Evolutionary conservation across 148 eudicot species (phyloP), one percentile per base, ranked within the genome.

Genomic region (Pharnaceum exiguum): DNA sequence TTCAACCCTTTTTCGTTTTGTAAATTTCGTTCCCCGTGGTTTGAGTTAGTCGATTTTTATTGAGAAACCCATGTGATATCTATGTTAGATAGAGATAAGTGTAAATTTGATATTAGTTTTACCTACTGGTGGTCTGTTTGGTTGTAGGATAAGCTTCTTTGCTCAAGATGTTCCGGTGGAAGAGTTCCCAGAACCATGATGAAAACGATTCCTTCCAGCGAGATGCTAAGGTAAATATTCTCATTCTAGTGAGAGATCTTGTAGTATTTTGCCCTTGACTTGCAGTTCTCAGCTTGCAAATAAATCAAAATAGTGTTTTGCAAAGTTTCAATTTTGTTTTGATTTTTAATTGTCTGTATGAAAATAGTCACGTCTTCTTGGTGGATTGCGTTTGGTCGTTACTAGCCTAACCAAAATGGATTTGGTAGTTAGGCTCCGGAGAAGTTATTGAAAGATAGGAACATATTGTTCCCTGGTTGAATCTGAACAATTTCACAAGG

Each of bases 141-240:
- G 2, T 21, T 10, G 15, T 13, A 55, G 63, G 51, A 39, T 55
- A 26, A 42, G 8, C 5, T 35, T 37, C 5, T 33, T 38, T 13
- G 36, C 15, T 30, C 25, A 27, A 46, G 67, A 71, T 85, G 86
- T 88, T 88, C 48, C 60, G 74, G 57, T 72, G 82, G 71, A 82
- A 64, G 73, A 45, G 43, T 19, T 23, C 77, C 49, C 72, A 81
- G 19, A 71, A 66, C 50, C 62, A 70, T 59, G 66, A 57, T 21
- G 83, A 72, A 55, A 68, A 42, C 39, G 77, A 79, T 54, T 28
- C 77, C 35, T 43, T 40, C 18, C 66, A 70, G 19, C 74, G 44
- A 36, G 79, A 84, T 21, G 68, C 76, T 13, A 87, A 85, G 95
- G 95, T 90, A 71, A 66, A 10, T 12, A 2, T 55, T 1, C 8